Evolutionary conservation across 1,284 basidiomycete species (phyloP).

Genomic region (Pisolithus thermaeus): DNA sequence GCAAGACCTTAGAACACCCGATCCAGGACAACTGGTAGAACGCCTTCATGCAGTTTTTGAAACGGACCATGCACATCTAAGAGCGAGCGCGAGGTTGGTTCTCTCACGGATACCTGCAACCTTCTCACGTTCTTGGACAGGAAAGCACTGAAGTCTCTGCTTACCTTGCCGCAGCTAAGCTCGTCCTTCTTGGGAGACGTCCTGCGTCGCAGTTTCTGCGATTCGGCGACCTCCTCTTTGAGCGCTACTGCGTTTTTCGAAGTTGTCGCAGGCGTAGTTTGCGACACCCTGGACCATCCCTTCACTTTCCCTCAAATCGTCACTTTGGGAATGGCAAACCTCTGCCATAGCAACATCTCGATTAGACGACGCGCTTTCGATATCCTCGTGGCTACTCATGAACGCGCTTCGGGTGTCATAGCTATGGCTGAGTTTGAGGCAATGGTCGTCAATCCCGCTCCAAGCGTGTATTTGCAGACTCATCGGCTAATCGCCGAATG

Average conservation of each 20-base stretch:
- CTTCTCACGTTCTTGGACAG: constrained; percentile 34
- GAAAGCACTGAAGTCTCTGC: constrained; percentile 72
- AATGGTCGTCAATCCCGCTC: constrained; percentile 67
- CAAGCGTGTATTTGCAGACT: constrained; percentile 77
- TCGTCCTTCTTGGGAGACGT: constrained; percentile 63
- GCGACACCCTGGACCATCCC: constrained; percentile 49
- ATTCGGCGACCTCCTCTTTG: constrained; percentile 39
- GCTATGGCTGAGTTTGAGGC: constrained; percentile 71
- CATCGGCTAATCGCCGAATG: constrained; percentile 75
- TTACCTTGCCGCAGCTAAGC: constrained; percentile 59
- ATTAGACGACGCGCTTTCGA: constrained; percentile 77
- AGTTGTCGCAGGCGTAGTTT: constrained; percentile 71
- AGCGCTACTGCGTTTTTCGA: constrained; percentile 66
- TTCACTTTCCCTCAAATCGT: constrained; percentile 74
- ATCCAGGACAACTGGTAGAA: constrained; percentile 50
- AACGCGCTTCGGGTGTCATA: constrained; percentile 54
- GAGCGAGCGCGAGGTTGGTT: constrained; percentile 58
- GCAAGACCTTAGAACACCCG: constrained; percentile 50
- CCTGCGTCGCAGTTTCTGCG: constrained; percentile 68
- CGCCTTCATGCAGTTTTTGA: constrained; percentile 63
- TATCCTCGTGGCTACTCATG: constrained; percentile 71
- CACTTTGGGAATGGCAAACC: constrained; percentile 82
- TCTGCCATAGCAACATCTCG: constrained; percentile 67
- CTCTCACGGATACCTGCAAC: neutral
- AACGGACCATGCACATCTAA: constrained; percentile 46